phyloP scores from a whole-genome alignment of 352 stramenopile species.

The Thalassiosira hispida region DNA sequence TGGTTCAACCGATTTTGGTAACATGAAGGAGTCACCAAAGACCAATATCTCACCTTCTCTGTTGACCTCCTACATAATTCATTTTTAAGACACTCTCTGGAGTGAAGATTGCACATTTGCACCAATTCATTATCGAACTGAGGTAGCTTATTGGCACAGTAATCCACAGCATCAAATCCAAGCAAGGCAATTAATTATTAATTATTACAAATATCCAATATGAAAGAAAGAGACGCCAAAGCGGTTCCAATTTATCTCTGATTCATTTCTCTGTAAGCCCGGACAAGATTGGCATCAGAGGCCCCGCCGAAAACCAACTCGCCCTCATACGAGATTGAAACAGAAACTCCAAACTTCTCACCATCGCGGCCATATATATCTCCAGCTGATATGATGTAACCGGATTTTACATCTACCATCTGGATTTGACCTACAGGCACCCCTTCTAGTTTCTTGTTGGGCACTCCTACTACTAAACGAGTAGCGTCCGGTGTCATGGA shows the following conservation, averaged over 20 bases:
- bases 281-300: slow-evolving; percentile 40
- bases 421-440: slow-evolving; percentile 47
- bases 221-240: not conserved
- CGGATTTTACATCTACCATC: slow-evolving; percentile 36
- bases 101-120: no score
- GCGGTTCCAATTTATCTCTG: slow-evolving; percentile 12
- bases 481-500: slow-evolving; percentile 42
- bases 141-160: no score
- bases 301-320: slow-evolving; percentile 48
- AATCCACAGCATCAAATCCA: no score
- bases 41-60: no score
- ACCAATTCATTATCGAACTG: no score
- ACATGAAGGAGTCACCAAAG: no score
- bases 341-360: slow-evolving; percentile 60
- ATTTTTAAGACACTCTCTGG: no score
- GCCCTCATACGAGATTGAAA: slow-evolving; percentile 45
- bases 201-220: slow-evolving; percentile 1
- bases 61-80: no score
- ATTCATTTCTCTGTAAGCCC: slow-evolving; percentile 38
- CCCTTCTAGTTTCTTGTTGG: slow-evolving; percentile 53
- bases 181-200: not conserved
- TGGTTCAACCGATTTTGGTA: no score
- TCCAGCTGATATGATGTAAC: slow-evolving; percentile 31
- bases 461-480: slow-evolving; percentile 52
- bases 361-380: slow-evolving; percentile 39